A percentile compares a stretch with the other conserved stretches of the same genome.
Conservation (phyloP, 106 monocot species). For the Narthecium ossifragum region DNA sequence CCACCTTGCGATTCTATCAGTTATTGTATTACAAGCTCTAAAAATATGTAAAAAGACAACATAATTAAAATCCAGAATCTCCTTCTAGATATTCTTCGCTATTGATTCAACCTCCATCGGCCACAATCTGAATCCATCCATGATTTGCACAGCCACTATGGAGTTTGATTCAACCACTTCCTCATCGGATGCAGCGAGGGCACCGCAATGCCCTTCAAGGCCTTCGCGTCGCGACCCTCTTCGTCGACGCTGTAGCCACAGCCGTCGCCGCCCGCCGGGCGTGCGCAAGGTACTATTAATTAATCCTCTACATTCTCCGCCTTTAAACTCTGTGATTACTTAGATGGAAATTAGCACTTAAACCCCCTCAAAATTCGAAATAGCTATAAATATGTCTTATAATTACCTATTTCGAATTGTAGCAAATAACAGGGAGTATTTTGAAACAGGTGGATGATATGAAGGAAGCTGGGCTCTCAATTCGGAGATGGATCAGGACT, state of each 20-base stretch:
- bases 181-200: constrained; percentile 41
- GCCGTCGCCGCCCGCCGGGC: constrained; percentile 48
- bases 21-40: too few species aligned
- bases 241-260: constrained; percentile 76
- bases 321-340: background rate
- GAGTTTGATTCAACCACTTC: too few species aligned
- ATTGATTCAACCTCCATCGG: too few species aligned
- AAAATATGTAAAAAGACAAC: too few species aligned
- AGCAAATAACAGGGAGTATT: background rate
- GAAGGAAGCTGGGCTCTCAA: constrained; percentile 43
- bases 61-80: too few species aligned
- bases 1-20: too few species aligned
- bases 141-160: too few species aligned
- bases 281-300: background rate
- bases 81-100: too few species aligned
- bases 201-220: constrained; percentile 87
- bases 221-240: constrained; percentile 78
- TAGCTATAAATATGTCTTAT: background rate
- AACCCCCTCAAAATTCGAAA: background rate
- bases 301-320: constrained; percentile 16
- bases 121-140: too few species aligned
- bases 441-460: constrained; percentile 53
- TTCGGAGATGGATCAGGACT: constrained; percentile 50
- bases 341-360: background rate
- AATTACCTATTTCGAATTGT: background rate